Conservation (phyloP, 495 filamentous ascomycete species). For the Xylaria bambusicola region DNA sequence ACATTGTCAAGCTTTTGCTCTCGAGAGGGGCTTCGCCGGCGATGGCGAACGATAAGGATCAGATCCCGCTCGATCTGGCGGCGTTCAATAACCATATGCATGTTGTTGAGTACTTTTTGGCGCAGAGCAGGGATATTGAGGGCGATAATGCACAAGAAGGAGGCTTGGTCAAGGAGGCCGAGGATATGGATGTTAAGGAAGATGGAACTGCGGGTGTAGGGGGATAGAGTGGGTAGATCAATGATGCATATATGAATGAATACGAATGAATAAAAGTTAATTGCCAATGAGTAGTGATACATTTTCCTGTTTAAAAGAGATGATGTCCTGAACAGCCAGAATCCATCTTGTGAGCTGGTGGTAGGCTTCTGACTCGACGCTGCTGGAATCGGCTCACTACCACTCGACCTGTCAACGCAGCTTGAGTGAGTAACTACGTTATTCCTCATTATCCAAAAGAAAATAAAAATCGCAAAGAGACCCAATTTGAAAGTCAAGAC, state of each 20-base stretch:
- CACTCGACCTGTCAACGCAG: too few species aligned
- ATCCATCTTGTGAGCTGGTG: too few species aligned
- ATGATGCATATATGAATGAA: not conserved
- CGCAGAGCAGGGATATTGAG: slow-evolving; percentile 57
- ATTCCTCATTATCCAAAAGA: too few species aligned
- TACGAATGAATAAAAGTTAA: not conserved
- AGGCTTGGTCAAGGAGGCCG: slow-evolving; percentile 28
- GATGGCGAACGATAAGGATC: slow-evolving; percentile 76
- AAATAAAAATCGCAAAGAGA: not conserved
- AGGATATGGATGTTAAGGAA: slow-evolving; percentile 30
- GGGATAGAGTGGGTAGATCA: not conserved
- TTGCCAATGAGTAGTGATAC: not conserved
- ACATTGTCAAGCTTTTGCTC: slow-evolving; percentile 72
- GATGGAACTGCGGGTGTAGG: slow-evolving; percentile 11
- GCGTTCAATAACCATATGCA: slow-evolving; percentile 69
- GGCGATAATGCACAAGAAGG: slow-evolving; percentile 45
- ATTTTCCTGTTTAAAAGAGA: too few species aligned
- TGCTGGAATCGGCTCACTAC: too few species aligned
- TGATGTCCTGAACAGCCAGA: too few species aligned
- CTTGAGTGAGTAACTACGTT: too few species aligned
- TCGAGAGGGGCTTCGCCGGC: slow-evolving; percentile 70
- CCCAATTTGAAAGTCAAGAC: too few species aligned
- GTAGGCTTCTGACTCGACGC: too few species aligned
- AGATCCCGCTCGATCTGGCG: slow-evolving; percentile 84
- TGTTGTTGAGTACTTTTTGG: slow-evolving; percentile 66